Base-by-base conservation (phyloP, 352 stramenopile species). In the Globisporangium nodosum region DNA sequence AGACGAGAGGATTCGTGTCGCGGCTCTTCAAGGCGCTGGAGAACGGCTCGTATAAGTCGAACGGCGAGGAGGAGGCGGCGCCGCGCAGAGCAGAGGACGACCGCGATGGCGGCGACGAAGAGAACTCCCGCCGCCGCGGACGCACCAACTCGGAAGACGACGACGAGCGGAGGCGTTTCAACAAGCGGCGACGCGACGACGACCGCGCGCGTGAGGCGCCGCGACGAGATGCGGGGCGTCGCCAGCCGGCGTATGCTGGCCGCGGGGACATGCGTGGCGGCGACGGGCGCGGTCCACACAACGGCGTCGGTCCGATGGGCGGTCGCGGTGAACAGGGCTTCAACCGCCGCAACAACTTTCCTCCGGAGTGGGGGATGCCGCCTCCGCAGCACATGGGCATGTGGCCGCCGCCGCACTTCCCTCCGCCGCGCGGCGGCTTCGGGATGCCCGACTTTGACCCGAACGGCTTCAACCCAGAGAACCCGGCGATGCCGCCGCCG, bases 1-100 rank as follows among this genome's bases (percentile, higher is more conserved):
- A 94, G 60, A 94, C 85, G 37, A 42, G 54, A 8, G 76, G 68
- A 16, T 94, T 94, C 64, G 85, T 94, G 18, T 67, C 42, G 48
- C 81, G 77, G 31, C 63, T 94, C 45, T 93, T 94, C 61, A 74
- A 73, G 37, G 74, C 83, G 31, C 51, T 94, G 1, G 71, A 78
- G 15, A 81, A 72, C 15, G 78, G 78, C 3, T 75, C 78, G 15
- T 94, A 91, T 56, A 78, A 70, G 40, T 61, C 61, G 27, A 65
- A 8, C 12, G 42, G 71, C 20, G 81, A 83, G 39, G 49, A 60
- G 12, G 37, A 16, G 64, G 64, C 11, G 45, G 59, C 12, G 37
- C 37, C 37, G 12, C 37, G 30, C 27, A 46, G 39, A 7, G 20
- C 40, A 13, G 42, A 39, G 5, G 51, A 35, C 7, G 39, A 49